Evolutionary conservation across 495 filamentous ascomycete genomes (phyloP), one percentile per base, ranked within the genome.

Genomic region (Xylaria bambusicola): DNA sequence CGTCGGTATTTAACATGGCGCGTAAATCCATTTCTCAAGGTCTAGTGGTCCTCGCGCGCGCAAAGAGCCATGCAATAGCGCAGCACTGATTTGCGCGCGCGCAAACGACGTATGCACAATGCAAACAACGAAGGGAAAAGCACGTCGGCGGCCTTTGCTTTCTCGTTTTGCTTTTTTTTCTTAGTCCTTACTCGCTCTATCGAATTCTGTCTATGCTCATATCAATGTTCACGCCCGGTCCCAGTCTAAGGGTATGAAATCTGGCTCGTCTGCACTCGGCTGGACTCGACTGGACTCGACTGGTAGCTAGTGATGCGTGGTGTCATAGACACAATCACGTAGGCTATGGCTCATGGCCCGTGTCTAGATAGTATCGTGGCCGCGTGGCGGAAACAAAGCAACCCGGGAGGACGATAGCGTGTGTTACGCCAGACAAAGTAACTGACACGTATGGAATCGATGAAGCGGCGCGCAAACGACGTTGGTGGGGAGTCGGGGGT

Each of bases 21-120:
- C 75, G 70, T 58, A 86, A 71, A 75, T 86, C 82, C 83, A 86
- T 86, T n/a, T 55, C 61, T 75, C 66, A 55, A 17, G 6, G 53
- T 46, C 13, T 26, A 36, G 21, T 12, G 20, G 13, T 10, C 23
- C 45, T 48, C 35, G 44, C 45, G 33, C 20, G 44, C 17, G 31
- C 41, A 56, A 21, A 35, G 47, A 31, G 13, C 23, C 13, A 12
- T 23, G 35, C 41, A 17, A 53, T 21, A 6, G 31, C 21, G 57
- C 27, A 40, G 31, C 27, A 40, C 29, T 12, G 29, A 9, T 33
- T 52, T 41, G 29, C 24, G 17, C 27, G 57, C 27, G 48, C 46
- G 56, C 46, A 21, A 17, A 50, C 46, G 12, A 44, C 26, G 46
- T 21, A 49, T 31, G 21, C 29, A 58, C 13, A 27, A 51, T 13